Base-by-base conservation (phyloP, 2,329 filamentous ascomycete genomes). In the Dichotomopilus funicola region DNA sequence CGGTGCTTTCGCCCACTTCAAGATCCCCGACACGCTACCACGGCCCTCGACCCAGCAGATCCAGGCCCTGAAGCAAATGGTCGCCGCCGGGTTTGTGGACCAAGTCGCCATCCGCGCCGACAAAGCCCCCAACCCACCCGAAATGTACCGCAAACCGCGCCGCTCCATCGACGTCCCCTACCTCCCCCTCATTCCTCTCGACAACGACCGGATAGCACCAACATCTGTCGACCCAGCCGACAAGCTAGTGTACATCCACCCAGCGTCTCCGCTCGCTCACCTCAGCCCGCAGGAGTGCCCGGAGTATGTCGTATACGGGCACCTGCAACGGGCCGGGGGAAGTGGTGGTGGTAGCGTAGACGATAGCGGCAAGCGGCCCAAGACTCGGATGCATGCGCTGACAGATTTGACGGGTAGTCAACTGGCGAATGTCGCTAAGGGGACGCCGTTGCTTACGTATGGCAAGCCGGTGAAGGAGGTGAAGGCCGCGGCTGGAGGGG, bases 91-190 rank as follows among this genome's bases (percentile, higher is more conserved):
- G 1, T 97, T 96, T 73, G 84, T 97, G 65, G 94, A 99, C 71
- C 88, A 96, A 63, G 81, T 99, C 42, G 94, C 94, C 46, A 91
- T 97, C 63, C 88, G 94, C 58, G 89, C 89, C 4, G 92, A 99
- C 70, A 76, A 90, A n/a, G 79, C 89, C 0, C 89, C 90, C 0
- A 79, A 78, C 10, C 88, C 89, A 0, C 85, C 86, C 0, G 83
- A 86, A 59, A 72, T 79, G 52, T 72, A 77, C 46, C 78, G 86
- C 13, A 89, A 88, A 59, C 89, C 91, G 0, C 84, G 83, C 50
- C 83, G 91, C n/a, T 88, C 91, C 1, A 95, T 94, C 61, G 91
- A 97, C 63, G 88, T 97, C 2, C 88, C 92, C 0, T 99, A 97
- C 67, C 71, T 95, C 6, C 91, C 94, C 0, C 83, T 99, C 4